Conservation (phyloP, 1,139 yeast genomes). For the Scheffersomyces illinoinensis region DNA sequence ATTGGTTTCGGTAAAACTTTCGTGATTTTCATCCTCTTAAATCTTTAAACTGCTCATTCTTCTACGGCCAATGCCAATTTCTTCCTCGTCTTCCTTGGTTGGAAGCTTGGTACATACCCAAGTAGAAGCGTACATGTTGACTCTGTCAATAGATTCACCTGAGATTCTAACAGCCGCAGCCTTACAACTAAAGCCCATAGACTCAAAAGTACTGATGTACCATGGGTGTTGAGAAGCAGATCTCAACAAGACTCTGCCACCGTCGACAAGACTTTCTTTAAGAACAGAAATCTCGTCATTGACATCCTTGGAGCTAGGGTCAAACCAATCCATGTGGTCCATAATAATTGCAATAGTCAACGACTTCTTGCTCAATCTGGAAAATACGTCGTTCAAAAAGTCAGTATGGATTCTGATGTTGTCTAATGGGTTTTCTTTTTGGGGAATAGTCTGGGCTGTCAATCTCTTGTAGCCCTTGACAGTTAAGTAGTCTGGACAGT, state of each 20-base stretch:
- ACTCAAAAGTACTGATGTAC: conserved; percentile 71
- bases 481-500: conserved; percentile 78
- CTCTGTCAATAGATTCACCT: conserved; percentile 71
- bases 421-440: conserved; percentile 50
- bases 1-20: not conserved
- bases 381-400: conserved; percentile 71
- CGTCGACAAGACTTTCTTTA: conserved; percentile 58
- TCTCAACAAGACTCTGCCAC: conserved; percentile 76
- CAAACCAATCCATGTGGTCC: conserved; percentile 95
- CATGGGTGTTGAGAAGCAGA: conserved; percentile 76
- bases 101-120: conserved; percentile 70
- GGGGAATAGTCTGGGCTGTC: conserved; percentile 28
- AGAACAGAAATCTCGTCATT: conserved; percentile 65
- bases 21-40: conserved; percentile 10
- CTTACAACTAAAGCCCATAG: conserved; percentile 62
- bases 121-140: conserved; percentile 85
- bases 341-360: conserved; percentile 77
- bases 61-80: conserved; percentile 18
- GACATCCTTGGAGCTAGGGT: conserved; percentile 64
- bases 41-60: conserved; percentile 45
- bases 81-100: conserved; percentile 12
- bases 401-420: conserved; percentile 79
- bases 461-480: conserved; percentile 55
- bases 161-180: conserved; percentile 68
- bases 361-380: conserved; percentile 59